phyloP scores from a whole-genome alignment of 768 basidiomycete species.

The Suillus hirtellus region DNA sequence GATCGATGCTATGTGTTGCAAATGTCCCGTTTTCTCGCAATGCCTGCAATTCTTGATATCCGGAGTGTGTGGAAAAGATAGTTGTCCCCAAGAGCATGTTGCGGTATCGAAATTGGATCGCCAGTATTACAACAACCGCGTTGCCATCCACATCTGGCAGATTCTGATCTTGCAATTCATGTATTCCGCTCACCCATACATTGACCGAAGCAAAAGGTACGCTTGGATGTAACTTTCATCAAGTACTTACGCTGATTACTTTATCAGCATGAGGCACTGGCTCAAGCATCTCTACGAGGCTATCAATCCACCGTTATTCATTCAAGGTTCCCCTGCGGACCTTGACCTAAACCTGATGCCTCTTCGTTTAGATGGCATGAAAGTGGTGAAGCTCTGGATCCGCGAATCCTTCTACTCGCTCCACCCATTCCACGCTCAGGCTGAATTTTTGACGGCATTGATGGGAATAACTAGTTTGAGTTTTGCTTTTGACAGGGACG shows the following conservation, averaged over 20 bases:
- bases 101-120: conserved; percentile 23
- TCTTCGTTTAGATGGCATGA: conserved; percentile 37
- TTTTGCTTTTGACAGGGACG: conserved; percentile 38
- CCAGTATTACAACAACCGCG: conserved; percentile 41
- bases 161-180: conserved; percentile 45
- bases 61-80: conserved; percentile 31
- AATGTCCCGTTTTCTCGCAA: conserved; percentile 35
- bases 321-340: conserved; percentile 44
- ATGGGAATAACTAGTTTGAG: conserved; percentile 39
- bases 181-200: conserved; percentile 19
- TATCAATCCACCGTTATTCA: conserved; percentile 46
- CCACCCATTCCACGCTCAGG: conserved; percentile 12
- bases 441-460: conserved; percentile 42
- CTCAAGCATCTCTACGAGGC: conserved; percentile 48
- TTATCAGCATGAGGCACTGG: conserved; percentile 33
- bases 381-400: conserved; percentile 47
- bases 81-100: conserved; percentile 42
- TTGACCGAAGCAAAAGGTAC: conserved; percentile 11
- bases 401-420: conserved; percentile 39
- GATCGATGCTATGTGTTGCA: conserved; percentile 35
- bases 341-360: conserved; percentile 40
- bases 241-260: neutral
- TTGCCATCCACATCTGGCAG: conserved; percentile 49
- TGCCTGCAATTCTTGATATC: conserved; percentile 39
- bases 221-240: neutral